Evolutionary conservation across 2,329 filamentous ascomycete species (phyloP), one percentile per base, ranked within the genome.

Genomic region (Fusarium siculi): DNA sequence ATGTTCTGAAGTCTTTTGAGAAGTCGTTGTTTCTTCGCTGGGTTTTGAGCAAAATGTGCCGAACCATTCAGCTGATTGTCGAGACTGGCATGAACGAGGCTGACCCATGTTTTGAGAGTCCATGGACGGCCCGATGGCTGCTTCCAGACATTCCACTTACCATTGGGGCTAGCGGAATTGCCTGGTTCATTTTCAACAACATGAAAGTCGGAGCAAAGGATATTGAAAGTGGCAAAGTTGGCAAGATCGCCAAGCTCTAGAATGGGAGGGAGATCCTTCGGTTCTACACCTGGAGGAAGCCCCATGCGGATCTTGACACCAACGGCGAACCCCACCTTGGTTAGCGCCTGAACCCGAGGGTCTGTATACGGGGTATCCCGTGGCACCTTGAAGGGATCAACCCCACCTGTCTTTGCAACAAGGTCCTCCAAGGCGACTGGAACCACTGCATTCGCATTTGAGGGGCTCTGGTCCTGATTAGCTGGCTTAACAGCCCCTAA

Each of bases 41-140:
- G 44, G 7, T 47, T 30, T 3, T 4, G 0, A 2, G 16, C 1
- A 0, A 47, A 47, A 0, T 47, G 44, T 0, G 12, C 0, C 4
- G 44, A 47, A 2, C 19, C 25, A 30, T 47, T 47, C 11, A 47
- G 11, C 25, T 47, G 10, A 30, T 47, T 47, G 25, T 47, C 44
- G 44, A 30, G 44, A 9, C 18, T 47, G 3, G 25, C 44, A 4
- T 47, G 44, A 47, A 47, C 7, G 12, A 47, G 44, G 44, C 11
- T 47, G 5, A 30, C 44, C 7, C 7, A 21, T 47, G 25, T 47
- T 21, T 47, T 30, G 10, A 47, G 44, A 47, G 25, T 30, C 44
- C 44, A 47, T 21, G 44, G 44, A 28, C 15, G 44, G 0, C 44
- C 25, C 1, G 25, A 2, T 7, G 7, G 25, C 44, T 47, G 44